These are phyloP conservation scores for Zoysia matrella DNA, from an alignment of 202 grass and related monocot genomes.

Conservation along the genomic window DNA sequence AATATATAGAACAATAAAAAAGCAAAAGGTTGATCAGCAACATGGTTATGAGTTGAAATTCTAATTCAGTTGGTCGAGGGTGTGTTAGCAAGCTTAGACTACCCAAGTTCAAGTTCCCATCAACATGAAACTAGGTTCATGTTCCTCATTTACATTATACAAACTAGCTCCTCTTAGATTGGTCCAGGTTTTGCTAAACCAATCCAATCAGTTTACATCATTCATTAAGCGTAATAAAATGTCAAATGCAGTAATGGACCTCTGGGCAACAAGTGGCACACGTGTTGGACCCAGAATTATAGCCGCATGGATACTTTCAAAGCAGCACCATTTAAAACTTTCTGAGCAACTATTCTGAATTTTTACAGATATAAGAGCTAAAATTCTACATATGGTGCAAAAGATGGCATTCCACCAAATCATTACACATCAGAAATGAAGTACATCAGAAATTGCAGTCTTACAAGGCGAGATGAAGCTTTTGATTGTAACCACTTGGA, in stretches of 20 bases:
- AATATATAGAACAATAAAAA: conserved; percentile 27
- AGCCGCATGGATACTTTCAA: neutral
- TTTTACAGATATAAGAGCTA: neutral
- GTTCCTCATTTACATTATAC: neutral
- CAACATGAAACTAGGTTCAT: too few species aligned
- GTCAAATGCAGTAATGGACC: neutral
- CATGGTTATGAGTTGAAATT: too few species aligned
- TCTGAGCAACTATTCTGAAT: neutral
- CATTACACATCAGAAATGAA: conserved; percentile 14
- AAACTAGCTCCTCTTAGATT: neutral
- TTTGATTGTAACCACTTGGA: conserved; percentile 95
- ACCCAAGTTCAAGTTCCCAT: neutral
- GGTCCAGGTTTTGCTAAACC: neutral
- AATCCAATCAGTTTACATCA: conserved; percentile 10
- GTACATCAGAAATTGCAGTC: conserved; percentile 37
- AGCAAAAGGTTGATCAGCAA: conserved; percentile 10
- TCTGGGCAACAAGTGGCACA: neutral
- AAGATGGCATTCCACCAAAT: neutral
- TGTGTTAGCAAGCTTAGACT: neutral
- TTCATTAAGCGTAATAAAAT: neutral
- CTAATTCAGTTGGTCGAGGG: neutral
- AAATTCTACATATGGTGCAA: conserved; percentile 20
- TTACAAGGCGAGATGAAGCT: conserved; percentile 80
- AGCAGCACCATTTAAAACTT: neutral
- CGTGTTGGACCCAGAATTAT: neutral